Conservation (phyloP, 2,329 filamentous ascomycete genomes). For the Sporothrix luriei region DNA sequence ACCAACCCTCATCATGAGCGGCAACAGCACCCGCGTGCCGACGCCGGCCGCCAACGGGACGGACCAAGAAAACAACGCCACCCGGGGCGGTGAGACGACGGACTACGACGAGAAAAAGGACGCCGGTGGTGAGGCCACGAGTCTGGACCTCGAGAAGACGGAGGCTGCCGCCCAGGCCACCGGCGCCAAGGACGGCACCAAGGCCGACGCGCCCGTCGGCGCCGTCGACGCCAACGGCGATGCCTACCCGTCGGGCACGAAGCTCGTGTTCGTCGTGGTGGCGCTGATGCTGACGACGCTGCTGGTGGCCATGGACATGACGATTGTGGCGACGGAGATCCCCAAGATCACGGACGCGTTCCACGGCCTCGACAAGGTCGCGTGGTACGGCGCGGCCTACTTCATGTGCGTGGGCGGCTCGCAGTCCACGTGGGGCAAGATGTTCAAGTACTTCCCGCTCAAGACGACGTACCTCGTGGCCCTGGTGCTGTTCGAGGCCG, state of each 20-base stretch:
- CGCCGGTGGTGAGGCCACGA: slow-evolving; percentile 27
- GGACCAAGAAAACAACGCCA: neutral
- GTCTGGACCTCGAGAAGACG: slow-evolving; percentile 16
- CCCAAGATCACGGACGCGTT: slow-evolving; percentile 59
- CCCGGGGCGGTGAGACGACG: neutral
- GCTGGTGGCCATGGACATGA: slow-evolving; percentile 54
- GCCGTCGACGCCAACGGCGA: slow-evolving; percentile 33
- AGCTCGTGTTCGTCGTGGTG: slow-evolving; percentile 50
- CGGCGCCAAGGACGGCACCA: too few species aligned
- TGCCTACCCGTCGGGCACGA: slow-evolving; percentile 47
- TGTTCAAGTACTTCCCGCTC: slow-evolving; percentile 55
- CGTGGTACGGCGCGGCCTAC: slow-evolving; percentile 63
- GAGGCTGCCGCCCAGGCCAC: slow-evolving; percentile 1
- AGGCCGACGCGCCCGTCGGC: neutral
- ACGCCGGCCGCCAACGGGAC: slow-evolving; percentile 7
- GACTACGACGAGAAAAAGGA: slow-evolving; percentile 29
- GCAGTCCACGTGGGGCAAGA: slow-evolving; percentile 53
- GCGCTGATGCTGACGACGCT: slow-evolving; percentile 54
- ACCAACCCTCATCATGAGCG: slow-evolving; percentile 11
- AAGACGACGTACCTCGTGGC: slow-evolving; percentile 30
- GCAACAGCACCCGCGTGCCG: slow-evolving; percentile 15
- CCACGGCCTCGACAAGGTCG: slow-evolving; percentile 55
- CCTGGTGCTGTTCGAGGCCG: slow-evolving; percentile 38
- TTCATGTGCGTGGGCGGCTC: slow-evolving; percentile 53
- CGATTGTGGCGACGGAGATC: slow-evolving; percentile 60